Percentiles rank a stretch among this genome's conserved stretches.
Conservation (phyloP, 1,284 basidiomycete genomes). For the Moesziomyces globuligerus region DNA sequence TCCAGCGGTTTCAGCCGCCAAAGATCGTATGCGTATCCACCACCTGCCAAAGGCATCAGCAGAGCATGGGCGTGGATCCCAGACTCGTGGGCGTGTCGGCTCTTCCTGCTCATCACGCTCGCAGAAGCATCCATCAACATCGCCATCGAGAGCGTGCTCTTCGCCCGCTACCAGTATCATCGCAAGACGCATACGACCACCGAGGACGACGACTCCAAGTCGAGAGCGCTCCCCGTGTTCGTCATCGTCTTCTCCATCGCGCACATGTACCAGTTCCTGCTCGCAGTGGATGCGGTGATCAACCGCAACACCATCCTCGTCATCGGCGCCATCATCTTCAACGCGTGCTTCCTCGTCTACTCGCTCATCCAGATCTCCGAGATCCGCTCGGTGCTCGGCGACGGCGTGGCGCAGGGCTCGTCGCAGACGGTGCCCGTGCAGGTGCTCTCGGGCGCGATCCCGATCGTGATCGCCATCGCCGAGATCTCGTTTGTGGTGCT, state of each 20-base stretch:
- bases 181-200: constrained; percentile 28
- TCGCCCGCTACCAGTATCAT: constrained; percentile 46
- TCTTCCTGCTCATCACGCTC: constrained; percentile 56
- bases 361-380: constrained; percentile 59
- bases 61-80: constrained; percentile 48
- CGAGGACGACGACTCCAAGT: constrained; percentile 44
- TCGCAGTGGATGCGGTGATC: constrained; percentile 55
- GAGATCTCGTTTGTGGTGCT: constrained; percentile 48
- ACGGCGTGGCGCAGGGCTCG: constrained; percentile 52
- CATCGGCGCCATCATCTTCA: constrained; percentile 56
- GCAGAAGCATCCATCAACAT: constrained; percentile 54
- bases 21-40: constrained; percentile 36
- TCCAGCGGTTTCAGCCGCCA: constrained; percentile 28
- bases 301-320: constrained; percentile 60
- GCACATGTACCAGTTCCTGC: constrained; percentile 55
- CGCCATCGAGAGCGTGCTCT: constrained; percentile 56
- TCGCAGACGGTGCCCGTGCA: constrained; percentile 59
- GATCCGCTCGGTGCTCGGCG: constrained; percentile 56
- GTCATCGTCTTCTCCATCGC: constrained; percentile 59
- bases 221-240: constrained; percentile 52
- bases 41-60: constrained; percentile 33
- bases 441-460: constrained; percentile 56
- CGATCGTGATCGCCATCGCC: constrained; percentile 53
- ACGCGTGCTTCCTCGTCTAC: constrained; percentile 57
- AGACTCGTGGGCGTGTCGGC: constrained; percentile 45